These are phyloP conservation scores for Colletotrichum destructivum DNA, from an alignment of 2,329 filamentous ascomycete species.

Conservation along the genomic window DNA sequence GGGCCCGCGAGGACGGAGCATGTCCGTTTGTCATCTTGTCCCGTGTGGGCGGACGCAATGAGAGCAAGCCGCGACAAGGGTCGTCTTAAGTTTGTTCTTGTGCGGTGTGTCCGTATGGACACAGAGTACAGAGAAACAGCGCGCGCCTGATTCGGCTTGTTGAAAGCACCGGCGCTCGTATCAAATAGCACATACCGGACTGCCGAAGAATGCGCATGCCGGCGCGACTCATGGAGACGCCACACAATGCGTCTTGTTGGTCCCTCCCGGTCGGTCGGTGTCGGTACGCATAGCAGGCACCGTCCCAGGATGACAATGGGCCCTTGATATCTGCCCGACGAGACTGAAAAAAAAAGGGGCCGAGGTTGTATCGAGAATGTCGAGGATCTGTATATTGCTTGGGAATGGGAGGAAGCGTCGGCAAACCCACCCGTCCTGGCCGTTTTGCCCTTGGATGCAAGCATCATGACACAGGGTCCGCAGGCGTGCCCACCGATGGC, in stretches of 20 bases:
- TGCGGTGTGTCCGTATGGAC: neutral
- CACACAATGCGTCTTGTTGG: neutral
- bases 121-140: neutral
- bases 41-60: too few relatives aligned
- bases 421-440: constrained; percentile 5
- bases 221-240: constrained; percentile 4
- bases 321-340: neutral
- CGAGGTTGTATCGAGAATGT: neutral
- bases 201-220: constrained; percentile 21
- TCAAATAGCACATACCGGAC: neutral
- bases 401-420: neutral
- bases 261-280: neutral
- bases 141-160: neutral
- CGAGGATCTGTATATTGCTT: neutral
- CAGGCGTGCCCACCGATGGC: neutral
- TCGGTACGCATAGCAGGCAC: neutral
- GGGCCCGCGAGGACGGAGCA: neutral
- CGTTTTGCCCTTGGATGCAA: constrained; percentile 16
- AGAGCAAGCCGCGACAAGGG: too few relatives aligned
- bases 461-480: constrained; percentile 28
- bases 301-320: neutral
- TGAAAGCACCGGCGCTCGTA: neutral
- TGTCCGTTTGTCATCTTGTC: neutral
- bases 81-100: too few relatives aligned
- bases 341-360: neutral